Conservation (phyloP, 169 alveolate genomes). For the Plasmodium sp. region DNA sequence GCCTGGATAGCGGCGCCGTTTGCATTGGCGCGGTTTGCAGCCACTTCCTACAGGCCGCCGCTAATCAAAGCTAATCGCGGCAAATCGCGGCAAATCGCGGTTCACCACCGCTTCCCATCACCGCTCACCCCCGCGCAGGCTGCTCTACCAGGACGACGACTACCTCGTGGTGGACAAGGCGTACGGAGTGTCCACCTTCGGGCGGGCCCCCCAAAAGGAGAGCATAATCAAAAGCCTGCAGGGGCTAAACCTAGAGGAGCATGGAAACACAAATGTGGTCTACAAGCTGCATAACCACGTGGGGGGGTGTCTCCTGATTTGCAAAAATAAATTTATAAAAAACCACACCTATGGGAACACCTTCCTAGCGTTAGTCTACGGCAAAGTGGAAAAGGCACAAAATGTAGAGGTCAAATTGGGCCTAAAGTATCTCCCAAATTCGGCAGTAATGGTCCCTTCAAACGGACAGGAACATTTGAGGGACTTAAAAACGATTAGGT, state of each 20-base stretch:
- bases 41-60: neutral
- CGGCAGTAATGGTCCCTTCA: constrained; percentile 43
- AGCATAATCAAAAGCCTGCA: constrained; percentile 22
- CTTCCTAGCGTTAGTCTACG: constrained; percentile 52
- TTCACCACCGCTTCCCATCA: neutral
- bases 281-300: constrained; percentile 32
- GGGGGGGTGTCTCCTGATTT: constrained; percentile 34
- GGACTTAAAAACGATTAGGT: neutral
- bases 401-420: constrained; percentile 15
- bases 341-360: constrained; percentile 25
- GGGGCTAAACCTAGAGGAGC: neutral
- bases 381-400: constrained; percentile 3
- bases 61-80: too few relatives aligned
- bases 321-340: constrained; percentile 45
- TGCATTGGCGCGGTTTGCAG: neutral
- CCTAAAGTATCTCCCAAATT: constrained; percentile 34
- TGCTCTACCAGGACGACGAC: constrained; percentile 48
- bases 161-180: constrained; percentile 33
- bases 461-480: constrained; percentile 8
- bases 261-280: neutral
- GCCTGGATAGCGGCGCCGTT: too few relatives aligned
- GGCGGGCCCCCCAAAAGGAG: constrained; percentile 1
- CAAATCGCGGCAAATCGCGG: too few relatives aligned
- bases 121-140: neutral
- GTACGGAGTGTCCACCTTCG: constrained; percentile 53